Evolutionary conservation across 306 rosid genomes (phyloP), one percentile per base, ranked within the genome.

Genomic region (Prunus fruticosa): DNA sequence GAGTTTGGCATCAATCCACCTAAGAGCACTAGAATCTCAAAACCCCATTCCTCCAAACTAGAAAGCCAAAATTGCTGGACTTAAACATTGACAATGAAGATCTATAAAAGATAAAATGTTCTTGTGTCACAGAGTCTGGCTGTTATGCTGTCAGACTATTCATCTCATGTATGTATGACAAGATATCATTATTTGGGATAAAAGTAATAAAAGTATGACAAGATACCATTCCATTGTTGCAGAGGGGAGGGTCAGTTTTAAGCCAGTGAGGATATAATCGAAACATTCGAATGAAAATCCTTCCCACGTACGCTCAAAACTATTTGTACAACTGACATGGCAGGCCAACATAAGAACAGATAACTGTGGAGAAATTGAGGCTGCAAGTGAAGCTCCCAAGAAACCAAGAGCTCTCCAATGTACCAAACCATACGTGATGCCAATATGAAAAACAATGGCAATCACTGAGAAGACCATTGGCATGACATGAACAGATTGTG

Each of bases 11-110:
- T 52, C 66, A 91, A 58, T 82, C 97, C 98, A 34, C 95, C 91
- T 74, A 94, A 82, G 76, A 94, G 75, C 73, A 91, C 96, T 79
- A 94, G 72, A 84, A 89, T 78, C 82, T 94, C 98, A 22, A 94
- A 91, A 43, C 91, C 98, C 96, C 97, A 91, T 57, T 87, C 86
- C 88, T 91, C 98, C 91, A 91, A 89, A 82, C 98, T 94, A 67
- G 78, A 82, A 87, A 66, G 18, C 77, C 20, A 23, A 53, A 45
- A 38, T 18, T 10, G 23, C 41, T 34, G 41, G 41, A 47, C 41
- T 34, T 30, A 10, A 30, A 49, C 64, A 38, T 57, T 22, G 13
- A 51, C 46, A 5, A 2, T 1, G 18, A 16, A 41, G 32, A 34
- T 34, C 41, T 6, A 14, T 8, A 62, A 38, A 47, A 10, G 3